Base-by-base conservation (phyloP, 2,329 filamentous ascomycete species). In the Tricladium varicosporioides region DNA sequence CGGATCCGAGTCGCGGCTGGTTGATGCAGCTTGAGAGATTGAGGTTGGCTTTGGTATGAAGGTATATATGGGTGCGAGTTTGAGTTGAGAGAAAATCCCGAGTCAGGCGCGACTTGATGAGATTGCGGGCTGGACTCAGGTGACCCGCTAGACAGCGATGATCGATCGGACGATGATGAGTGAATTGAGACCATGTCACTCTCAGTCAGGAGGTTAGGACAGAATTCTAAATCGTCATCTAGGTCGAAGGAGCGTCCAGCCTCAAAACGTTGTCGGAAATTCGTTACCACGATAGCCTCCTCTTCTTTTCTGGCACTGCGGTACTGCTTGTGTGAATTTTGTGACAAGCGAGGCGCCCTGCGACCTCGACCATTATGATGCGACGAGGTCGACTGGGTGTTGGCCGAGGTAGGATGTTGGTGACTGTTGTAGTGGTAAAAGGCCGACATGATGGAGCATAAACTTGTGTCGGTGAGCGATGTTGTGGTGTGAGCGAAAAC, bases 201-300 rank as follows among this genome's bases (percentile, higher is more conserved):
- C 62, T 97, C 92, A 36, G 92, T 96, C 78, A 97, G 80, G 66
- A 97, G 83, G 72, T 88, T 86, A 62, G 93, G 93, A 76, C 92
- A 97, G 75, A 97, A 97, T 74, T 96, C 88, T 76, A 96, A 82
- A 73, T 97, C 93, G 72, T 97, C 93, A 70, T 97, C 93, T 61
- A 97, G 82, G 67, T 97, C 93, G 70, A 97, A 97, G 9, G 92
- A 96, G 58, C 92, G 86, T 58, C 90, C 91, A 63, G 91, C 89
- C 77, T 97, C 92, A 67, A 96, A 96, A 70, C 92, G 87, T 65
- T 85, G 85, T 66, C 93, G 89, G 78, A 96, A 97, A 61, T 86
- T 85, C 60, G 83, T 82, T 59, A 95, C 79, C 51, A 86, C 83
- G 16, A 85, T 85, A n/a, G 87, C 81, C 74, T 96, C 92, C 73